Evolutionary conservation across 192 early-diverging fungal species (phyloP), one percentile per base, ranked within the genome.

Genomic region (Backusella westeae): DNA sequence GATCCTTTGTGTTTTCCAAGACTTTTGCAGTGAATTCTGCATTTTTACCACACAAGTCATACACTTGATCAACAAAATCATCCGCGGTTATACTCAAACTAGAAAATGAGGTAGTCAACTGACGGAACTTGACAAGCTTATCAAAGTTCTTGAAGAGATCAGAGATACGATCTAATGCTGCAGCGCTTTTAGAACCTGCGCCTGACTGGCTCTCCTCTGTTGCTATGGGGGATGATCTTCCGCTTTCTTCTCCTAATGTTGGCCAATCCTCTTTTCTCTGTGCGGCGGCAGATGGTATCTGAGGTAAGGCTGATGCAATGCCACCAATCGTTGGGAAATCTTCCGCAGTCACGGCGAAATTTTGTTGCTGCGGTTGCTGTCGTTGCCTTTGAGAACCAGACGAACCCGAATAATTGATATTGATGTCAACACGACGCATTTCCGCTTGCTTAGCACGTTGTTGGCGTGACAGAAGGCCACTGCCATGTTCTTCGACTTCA

Each of bases 401-500:
- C 15, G 42, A 21, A 14, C 53, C 63, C 12, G 56, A 29, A 63
- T 82, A 84, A 17, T 75, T 53, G 72, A 78, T 80, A 46, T 68
- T 74, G 4, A 79, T 21, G n/a, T 80, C 80, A 0, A 86, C 83
- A 39, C 77, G 76, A 35, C 85, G 75, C 46, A 79, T 75, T 46
- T 85, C 79, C 5, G 35, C 19, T 36, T 78, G 79, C 32, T 72
- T 80, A 4, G 81, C 83, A 59, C 81, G 78, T 53, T 79, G 83
- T 6, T 78, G 70, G 14, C 65, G 72, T 9, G 79, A 29, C 10
- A 63, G 46, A 19, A 65, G 52, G 9, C 80, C 75, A n/a, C 59
- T 69, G 14, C 83, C 85, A 42, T 86, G 85, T 26, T 66, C 78
- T 44, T 84, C 77, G 12, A 96, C 93, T 72, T 96, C 92, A 78